Conservation (phyloP, 805 yeast genomes). For the Cyberlindnera meyerae region DNA sequence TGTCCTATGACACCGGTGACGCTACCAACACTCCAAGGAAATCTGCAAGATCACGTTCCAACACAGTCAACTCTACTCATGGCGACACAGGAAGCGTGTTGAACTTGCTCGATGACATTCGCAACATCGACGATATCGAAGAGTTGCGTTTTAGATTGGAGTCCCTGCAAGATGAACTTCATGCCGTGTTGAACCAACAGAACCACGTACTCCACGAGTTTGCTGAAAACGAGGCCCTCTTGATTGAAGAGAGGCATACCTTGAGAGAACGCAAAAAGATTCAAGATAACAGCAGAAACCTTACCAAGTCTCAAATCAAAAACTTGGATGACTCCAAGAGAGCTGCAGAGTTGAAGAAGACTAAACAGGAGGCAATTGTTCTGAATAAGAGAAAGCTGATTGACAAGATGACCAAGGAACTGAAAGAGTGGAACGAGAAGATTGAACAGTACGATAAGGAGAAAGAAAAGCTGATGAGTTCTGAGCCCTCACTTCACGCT, state of each 20-base stretch:
- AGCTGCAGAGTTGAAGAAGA: slow-evolving; percentile 31
- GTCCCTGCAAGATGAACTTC: slow-evolving; percentile 37
- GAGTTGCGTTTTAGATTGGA: slow-evolving; percentile 39
- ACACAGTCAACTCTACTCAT: slow-evolving; percentile 27
- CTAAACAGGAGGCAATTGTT: slow-evolving; percentile 30
- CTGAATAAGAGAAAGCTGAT: slow-evolving; percentile 27
- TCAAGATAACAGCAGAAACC: slow-evolving; percentile 37
- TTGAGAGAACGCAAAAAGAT: slow-evolving; percentile 35
- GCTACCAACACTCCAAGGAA: slow-evolving; percentile 14
- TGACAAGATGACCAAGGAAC: slow-evolving; percentile 31
- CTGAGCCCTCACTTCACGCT: slow-evolving; percentile 15
- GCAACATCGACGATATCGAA: slow-evolving; percentile 34
- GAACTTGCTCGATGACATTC: slow-evolving; percentile 18
- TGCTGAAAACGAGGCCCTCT: slow-evolving; percentile 33
- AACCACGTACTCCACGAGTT: slow-evolving; percentile 31
- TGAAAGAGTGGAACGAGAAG: slow-evolving; percentile 30
- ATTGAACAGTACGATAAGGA: slow-evolving; percentile 24
- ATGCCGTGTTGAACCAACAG: slow-evolving; percentile 31
- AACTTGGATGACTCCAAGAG: slow-evolving; percentile 38
- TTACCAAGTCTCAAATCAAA: slow-evolving; percentile 37
- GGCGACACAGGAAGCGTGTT: slow-evolving; percentile 8
- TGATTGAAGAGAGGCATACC: slow-evolving; percentile 32
- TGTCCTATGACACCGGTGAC: too few relatives aligned
- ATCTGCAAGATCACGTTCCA: slow-evolving; percentile 30
- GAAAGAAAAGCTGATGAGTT: slow-evolving; percentile 10